Conservation (phyloP, 352 stramenopile genomes). For the Globisporangium heterothallicum region DNA sequence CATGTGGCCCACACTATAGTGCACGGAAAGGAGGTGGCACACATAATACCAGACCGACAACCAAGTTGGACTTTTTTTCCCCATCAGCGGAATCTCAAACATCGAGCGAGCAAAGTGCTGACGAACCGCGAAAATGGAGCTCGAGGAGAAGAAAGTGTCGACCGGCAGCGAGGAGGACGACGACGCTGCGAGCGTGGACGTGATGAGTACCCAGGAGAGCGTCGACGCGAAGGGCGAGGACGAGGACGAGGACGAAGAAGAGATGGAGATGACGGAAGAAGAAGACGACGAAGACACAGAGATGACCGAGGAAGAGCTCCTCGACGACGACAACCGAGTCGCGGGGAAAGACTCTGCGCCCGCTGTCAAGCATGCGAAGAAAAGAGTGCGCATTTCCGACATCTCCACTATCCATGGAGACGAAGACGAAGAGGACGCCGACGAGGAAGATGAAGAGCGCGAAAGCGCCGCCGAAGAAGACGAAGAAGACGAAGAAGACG, state of each 20-base stretch:
- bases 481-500: slow-evolving; percentile 31
- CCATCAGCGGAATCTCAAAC: no score
- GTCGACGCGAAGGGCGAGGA: slow-evolving; percentile 26
- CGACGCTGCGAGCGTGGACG: slow-evolving; percentile 10
- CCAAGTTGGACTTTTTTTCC: no score
- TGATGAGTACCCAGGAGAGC: slow-evolving; percentile 19
- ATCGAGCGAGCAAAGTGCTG: no score
- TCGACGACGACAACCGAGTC: slow-evolving; percentile 9
- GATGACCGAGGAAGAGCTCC: slow-evolving; percentile 15
- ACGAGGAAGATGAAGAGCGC: slow-evolving; percentile 22
- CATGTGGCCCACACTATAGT: neutral
- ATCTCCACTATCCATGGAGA: slow-evolving; percentile 16
- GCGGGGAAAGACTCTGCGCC: neutral
- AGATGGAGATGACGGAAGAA: slow-evolving; percentile 48
- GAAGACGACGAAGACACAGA: slow-evolving; percentile 31
- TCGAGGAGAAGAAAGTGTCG: neutral
- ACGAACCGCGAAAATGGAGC: neutral
- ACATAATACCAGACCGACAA: neutral
- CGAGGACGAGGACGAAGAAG: slow-evolving; percentile 32
- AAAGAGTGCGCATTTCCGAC: slow-evolving; percentile 21
- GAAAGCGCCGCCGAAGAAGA: slow-evolving; percentile 17
- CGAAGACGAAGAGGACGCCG: slow-evolving; percentile 8
- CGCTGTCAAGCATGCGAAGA: slow-evolving; percentile 10
- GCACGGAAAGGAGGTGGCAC: neutral
- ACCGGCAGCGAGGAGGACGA: slow-evolving; percentile 10